A percentile compares a stretch with the other conserved stretches of the same genome.
Conservation (phyloP, 2,329 filamentous ascomycete genomes). For the Ophiostoma pallidulum region DNA sequence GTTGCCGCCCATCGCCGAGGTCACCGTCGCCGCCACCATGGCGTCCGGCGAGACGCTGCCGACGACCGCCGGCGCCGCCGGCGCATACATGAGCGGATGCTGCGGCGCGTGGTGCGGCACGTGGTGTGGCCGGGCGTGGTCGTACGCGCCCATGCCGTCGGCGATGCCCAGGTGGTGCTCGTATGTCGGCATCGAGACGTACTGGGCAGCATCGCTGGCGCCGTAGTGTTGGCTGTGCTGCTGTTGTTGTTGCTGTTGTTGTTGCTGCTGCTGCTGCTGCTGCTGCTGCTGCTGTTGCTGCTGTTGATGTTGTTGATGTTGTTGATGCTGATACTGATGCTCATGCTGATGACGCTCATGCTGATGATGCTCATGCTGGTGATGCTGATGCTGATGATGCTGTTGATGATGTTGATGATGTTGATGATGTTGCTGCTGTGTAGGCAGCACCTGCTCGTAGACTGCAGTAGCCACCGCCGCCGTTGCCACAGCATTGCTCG, state of each 20-base stretch:
- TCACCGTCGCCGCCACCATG: conserved; percentile 11
- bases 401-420: too few species aligned
- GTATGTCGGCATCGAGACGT: too few species aligned
- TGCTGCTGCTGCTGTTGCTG: background rate
- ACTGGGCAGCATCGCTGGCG: too few species aligned
- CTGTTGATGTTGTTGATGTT: background rate
- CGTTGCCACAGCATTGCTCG: too few species aligned
- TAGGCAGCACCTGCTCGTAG: background rate
- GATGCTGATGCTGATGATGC: background rate
- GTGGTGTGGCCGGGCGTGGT: background rate
- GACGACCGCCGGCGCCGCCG: background rate
- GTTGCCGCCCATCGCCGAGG: conserved; percentile 24
- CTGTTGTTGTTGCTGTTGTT: too few species aligned
- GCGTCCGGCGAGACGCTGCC: too few species aligned
- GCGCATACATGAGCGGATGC: background rate
- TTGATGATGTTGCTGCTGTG: background rate
- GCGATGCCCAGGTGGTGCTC: background rate
- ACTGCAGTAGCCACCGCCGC: too few species aligned
- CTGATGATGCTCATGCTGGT: background rate
- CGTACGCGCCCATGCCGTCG: background rate
- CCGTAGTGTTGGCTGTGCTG: too few species aligned
- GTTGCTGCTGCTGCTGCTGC: too few species aligned
- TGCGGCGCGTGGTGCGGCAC: background rate
- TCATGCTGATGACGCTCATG: background rate
- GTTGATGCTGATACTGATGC: background rate